These are phyloP conservation scores for Termitomyces bulborhizus DNA, from an alignment of 768 basidiomycete species.

Conservation along the genomic window DNA sequence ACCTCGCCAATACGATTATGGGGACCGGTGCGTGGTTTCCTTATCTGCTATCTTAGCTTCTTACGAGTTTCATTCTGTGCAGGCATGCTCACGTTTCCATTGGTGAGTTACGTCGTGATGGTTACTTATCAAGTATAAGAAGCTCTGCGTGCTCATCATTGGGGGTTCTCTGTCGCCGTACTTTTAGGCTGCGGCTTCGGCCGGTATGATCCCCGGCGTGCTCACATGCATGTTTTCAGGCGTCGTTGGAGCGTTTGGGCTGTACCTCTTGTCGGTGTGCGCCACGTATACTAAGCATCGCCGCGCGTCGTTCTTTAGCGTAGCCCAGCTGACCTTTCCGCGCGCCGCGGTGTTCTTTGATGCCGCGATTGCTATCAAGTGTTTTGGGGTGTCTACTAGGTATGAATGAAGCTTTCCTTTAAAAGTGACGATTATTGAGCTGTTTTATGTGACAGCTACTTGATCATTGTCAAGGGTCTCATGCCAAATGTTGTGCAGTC, in stretches of 20 bases:
- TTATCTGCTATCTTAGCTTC: slow-evolving; percentile 3
- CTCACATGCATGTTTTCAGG: slow-evolving; percentile 85
- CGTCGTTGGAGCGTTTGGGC: slow-evolving; percentile 68
- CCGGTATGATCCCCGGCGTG: slow-evolving; percentile 86
- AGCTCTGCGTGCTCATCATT: background rate
- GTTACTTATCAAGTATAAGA: background rate
- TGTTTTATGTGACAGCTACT: slow-evolving; percentile 43
- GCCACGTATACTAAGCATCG: slow-evolving; percentile 73
- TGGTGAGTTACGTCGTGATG: slow-evolving; percentile 39
- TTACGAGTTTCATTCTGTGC: background rate
- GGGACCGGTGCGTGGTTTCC: slow-evolving; percentile 62
- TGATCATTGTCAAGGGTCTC: slow-evolving; percentile 89
- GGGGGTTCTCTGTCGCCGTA: background rate
- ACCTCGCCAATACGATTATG: slow-evolving; percentile 86
- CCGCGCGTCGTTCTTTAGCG: slow-evolving; percentile 75
- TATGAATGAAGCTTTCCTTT: slow-evolving; percentile 24
- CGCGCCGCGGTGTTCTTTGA: slow-evolving; percentile 86
- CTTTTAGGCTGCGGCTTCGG: slow-evolving; percentile 78
- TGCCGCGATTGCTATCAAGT: slow-evolving; percentile 91
- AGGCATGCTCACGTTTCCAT: slow-evolving; percentile 88
- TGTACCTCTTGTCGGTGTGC: slow-evolving; percentile 84
- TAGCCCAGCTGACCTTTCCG: slow-evolving; percentile 86
- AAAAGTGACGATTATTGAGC: background rate
- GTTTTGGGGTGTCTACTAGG: slow-evolving; percentile 95
- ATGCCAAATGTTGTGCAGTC: slow-evolving; percentile 88